phyloP scores from a whole-genome alignment of 1,139 yeast species.

The Hansenula anomala region DNA sequence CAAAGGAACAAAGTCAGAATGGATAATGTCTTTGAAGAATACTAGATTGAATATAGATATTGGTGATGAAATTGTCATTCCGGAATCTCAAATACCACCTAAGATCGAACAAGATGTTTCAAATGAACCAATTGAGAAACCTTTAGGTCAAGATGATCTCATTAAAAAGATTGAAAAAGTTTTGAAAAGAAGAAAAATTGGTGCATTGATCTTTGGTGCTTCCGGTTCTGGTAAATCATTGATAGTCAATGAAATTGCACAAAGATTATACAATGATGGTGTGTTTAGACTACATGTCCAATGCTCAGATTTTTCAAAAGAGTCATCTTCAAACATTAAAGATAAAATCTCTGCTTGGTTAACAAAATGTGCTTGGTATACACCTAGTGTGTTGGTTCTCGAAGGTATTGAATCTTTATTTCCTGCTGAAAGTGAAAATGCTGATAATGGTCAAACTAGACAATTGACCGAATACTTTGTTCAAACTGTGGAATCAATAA shows the following conservation, averaged over 20 bases:
- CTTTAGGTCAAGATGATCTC: slow-evolving; percentile 56
- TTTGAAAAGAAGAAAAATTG: slow-evolving; percentile 44
- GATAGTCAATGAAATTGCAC: slow-evolving; percentile 39
- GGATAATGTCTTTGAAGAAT: slow-evolving; percentile 33
- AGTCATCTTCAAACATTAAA: slow-evolving; percentile 47
- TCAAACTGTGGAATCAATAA: slow-evolving; percentile 34
- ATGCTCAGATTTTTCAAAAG: slow-evolving; percentile 54
- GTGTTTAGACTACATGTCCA: slow-evolving; percentile 42
- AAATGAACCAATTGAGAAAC: slow-evolving; percentile 14
- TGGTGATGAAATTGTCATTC: slow-evolving; percentile 50
- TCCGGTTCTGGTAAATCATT: slow-evolving; percentile 81
- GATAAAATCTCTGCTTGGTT: slow-evolving; percentile 47
- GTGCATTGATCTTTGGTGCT: slow-evolving; percentile 63
- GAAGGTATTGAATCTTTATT: slow-evolving; percentile 81
- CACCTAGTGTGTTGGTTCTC: slow-evolving; percentile 69
- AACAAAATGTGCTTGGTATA: slow-evolving; percentile 68
- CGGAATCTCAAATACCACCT: slow-evolving; percentile 42
- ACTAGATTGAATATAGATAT: slow-evolving; percentile 37
- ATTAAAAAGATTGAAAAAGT: slow-evolving; percentile 39
- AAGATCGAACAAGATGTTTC: slow-evolving; percentile 1
- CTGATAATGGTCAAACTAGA: slow-evolving; percentile 53
- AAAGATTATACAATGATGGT: slow-evolving; percentile 35
- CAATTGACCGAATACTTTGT: slow-evolving; percentile 36
- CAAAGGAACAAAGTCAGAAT: slow-evolving; percentile 40
- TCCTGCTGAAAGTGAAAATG: slow-evolving; percentile 68